Percentiles rank a stretch among this genome's conserved stretches.
Conservation (phyloP, 164 flowering plant species). For the grape (Vitis vinifera) region ASM3070453v1 NC_081808.1:5154001-5154500, state of each 20-base stretch:
- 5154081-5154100: conserved; percentile 56
- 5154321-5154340: neutral
- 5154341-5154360: neutral
- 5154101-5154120: conserved; percentile 39
- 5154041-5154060: conserved; percentile 44
- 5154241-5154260: conserved; percentile 3
- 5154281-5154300: neutral
- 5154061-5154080: conserved; percentile 46
- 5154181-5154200: neutral
- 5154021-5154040: conserved; percentile 50
- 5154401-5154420: too few species aligned
- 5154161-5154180: neutral
- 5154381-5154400: too few species aligned
- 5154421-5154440: too few species aligned
- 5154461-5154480: too few species aligned
- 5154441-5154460: too few species aligned
- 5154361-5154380: too few species aligned
- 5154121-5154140: conserved; percentile 1
- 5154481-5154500: too few species aligned
- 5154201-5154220: neutral
- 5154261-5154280: too few species aligned
- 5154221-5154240: neutral
- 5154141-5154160: neutral
- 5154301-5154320: neutral
- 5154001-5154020: conserved; percentile 5